These are phyloP conservation scores for Annulohypoxylon stygium DNA, from an alignment of 495 filamentous ascomycete genomes.

Conservation along the genomic window DNA sequence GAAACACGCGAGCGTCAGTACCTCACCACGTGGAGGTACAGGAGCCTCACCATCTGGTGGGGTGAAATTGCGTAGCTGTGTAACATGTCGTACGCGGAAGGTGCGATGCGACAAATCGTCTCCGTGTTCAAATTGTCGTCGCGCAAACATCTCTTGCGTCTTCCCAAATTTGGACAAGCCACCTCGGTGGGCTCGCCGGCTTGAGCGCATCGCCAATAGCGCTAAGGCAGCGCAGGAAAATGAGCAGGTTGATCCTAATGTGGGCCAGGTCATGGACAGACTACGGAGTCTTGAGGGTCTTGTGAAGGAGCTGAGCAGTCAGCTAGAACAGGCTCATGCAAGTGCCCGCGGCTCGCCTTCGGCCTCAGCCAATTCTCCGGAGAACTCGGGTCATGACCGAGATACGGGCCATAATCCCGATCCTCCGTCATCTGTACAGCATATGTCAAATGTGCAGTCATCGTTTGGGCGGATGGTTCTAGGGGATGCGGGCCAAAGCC, in stretches of 20 bases:
- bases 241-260: slow-evolving; percentile 24
- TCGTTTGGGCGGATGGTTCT: slow-evolving; percentile 61
- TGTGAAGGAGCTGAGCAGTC: slow-evolving; percentile 67
- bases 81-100: slow-evolving; percentile 69
- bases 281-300: slow-evolving; percentile 66
- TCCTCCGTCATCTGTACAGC: slow-evolving; percentile 11
- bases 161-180: slow-evolving; percentile 61
- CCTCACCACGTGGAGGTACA: neutral
- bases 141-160: slow-evolving; percentile 68
- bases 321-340: slow-evolving; percentile 61
- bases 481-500: slow-evolving; percentile 56
- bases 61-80: slow-evolving; percentile 66
- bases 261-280: slow-evolving; percentile 63
- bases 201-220: slow-evolving; percentile 50
- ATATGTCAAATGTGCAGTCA: slow-evolving; percentile 43
- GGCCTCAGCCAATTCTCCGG: slow-evolving; percentile 35
- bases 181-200: slow-evolving; percentile 67
- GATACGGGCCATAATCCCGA: slow-evolving; percentile 20
- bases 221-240: slow-evolving; percentile 37
- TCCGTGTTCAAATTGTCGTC: slow-evolving; percentile 71
- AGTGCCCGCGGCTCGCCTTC: slow-evolving; percentile 27
- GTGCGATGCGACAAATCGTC: slow-evolving; percentile 72
- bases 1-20: slow-evolving; percentile 16
- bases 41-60: neutral
- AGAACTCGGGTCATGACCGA: slow-evolving; percentile 40